phyloP scores from a whole-genome alignment of 208 protist species.

The Trypanosoma scelopori region DNA sequence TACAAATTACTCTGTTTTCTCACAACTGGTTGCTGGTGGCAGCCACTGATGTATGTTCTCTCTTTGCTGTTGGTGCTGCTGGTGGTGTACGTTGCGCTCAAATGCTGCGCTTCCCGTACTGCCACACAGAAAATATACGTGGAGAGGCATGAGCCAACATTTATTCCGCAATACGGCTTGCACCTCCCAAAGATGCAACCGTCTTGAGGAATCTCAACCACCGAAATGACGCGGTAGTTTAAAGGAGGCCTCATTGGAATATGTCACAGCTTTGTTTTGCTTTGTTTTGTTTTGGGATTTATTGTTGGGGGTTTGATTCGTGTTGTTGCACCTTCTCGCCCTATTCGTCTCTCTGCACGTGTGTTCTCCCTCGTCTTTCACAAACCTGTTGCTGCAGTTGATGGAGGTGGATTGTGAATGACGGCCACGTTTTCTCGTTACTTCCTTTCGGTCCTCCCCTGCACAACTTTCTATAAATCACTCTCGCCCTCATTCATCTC shows the following conservation, averaged over 20 bases:
- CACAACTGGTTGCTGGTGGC: conserved; percentile 19
- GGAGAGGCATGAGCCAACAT: not conserved
- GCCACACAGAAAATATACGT: not conserved
- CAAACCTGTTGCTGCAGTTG: too few species aligned
- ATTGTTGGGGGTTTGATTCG: too few species aligned
- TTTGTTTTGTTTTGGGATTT: too few species aligned
- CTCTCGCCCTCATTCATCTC: too few species aligned
- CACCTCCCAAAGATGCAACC: too few species aligned
- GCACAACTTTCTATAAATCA: not conserved
- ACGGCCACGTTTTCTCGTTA: not conserved
- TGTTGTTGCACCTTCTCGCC: too few species aligned
- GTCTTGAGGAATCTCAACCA: too few species aligned
- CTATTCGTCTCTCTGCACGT: not conserved
- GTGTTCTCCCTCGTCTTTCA: not conserved
- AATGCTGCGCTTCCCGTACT: not conserved
- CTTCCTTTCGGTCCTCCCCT: conserved; percentile 8
- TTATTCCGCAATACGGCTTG: not conserved
- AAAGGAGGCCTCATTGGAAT: too few species aligned
- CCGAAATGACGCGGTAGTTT: too few species aligned
- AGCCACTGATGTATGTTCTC: conserved; percentile 19
- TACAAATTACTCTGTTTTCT: conserved; percentile 33
- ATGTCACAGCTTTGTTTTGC: too few species aligned
- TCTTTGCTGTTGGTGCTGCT: conserved; percentile 1
- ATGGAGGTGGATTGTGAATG: too few species aligned
- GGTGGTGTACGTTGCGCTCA: not conserved